Evolutionary conservation across 805 yeast genomes (phyloP), one percentile per base, ranked within the genome.

Genomic region (Metschnikowia cerradonensis): DNA sequence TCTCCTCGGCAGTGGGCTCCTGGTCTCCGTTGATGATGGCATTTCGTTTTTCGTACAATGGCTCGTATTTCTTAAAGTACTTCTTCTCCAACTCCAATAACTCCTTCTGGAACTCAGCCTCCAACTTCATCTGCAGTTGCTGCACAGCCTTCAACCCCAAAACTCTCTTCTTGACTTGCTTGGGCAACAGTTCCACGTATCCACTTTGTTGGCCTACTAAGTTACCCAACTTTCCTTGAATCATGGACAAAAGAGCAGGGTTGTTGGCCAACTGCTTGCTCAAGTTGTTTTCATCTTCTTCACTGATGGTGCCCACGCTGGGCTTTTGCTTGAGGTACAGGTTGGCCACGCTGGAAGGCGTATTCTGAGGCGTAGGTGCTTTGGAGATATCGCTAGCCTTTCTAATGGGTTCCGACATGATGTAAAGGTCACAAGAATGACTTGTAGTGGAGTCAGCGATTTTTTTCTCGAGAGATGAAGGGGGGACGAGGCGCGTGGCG

Each of bases 311-410:
- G 47, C 69, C 68, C 49, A 66, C 80, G 32, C 76, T 70, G 19
- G 84, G 83, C 58, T 81, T 78, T 46, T 77, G 77, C 65, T 79
- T 82, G 67, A 90, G 73, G 64, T 83, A 88, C 20, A 91, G 84
- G 54, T 82, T 83, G 39, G 89, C 78, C 35, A 86, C 88, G 34
- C 92, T 83, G 3, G 98, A 88, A 14, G 99, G 99, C 1, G 99
- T 94, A 77, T 94, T 94, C 67, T 94, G 99, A 4, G 99, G 99
- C 1, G 99, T 94, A 41, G 99, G 99, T 6, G 99, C 98, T 62
- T 84, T 82, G 56, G 92, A 86, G 58, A 88, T 81, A 66, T 88
- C 89, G 65, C 86, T 86, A 57, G 68, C 65, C 64, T 82, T 82
- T 75, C 85, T 87, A 70, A 90, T 90, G 38, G 96, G 96, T 71